Conservation (phyloP, 257 asterid genomes). For the Jacaranda mimosifolia region DNA sequence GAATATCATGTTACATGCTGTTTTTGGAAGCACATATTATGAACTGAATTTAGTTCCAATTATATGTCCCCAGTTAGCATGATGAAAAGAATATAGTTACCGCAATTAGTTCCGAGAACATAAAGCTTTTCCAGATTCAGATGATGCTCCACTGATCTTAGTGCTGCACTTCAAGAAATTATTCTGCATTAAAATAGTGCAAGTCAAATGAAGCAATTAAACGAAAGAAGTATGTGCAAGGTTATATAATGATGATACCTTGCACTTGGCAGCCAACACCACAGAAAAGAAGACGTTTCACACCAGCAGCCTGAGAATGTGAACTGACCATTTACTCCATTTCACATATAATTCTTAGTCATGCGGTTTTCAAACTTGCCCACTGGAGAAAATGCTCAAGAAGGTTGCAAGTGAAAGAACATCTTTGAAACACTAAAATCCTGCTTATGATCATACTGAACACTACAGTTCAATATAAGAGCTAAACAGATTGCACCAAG, state of each 20-base stretch:
- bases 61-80: conserved; percentile 6
- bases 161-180: conserved; percentile 90
- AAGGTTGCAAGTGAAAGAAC: conserved; percentile 20
- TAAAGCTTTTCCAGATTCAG: conserved; percentile 96
- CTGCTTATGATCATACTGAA: neutral
- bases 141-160: conserved; percentile 90
- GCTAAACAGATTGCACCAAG: neutral
- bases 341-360: conserved; percentile 17
- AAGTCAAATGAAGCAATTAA: conserved; percentile 50
- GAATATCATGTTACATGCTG: neutral
- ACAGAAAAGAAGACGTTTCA: conserved; percentile 93
- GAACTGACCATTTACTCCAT: conserved; percentile 26
- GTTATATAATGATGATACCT: conserved; percentile 58
- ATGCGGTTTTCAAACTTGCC: conserved; percentile 28
- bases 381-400: conserved; percentile 3
- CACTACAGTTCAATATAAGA: neutral
- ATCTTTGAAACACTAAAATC: neutral
- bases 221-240: conserved; percentile 31
- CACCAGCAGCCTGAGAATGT: conserved; percentile 89
- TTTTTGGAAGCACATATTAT: neutral
- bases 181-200: conserved; percentile 67
- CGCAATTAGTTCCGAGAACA: conserved; percentile 96
- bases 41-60: neutral
- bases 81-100: conserved; percentile 53
- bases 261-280: conserved; percentile 99